Evolutionary conservation across 768 basidiomycete species (phyloP).

Genomic region (Pleurotus tuber-regium): DNA sequence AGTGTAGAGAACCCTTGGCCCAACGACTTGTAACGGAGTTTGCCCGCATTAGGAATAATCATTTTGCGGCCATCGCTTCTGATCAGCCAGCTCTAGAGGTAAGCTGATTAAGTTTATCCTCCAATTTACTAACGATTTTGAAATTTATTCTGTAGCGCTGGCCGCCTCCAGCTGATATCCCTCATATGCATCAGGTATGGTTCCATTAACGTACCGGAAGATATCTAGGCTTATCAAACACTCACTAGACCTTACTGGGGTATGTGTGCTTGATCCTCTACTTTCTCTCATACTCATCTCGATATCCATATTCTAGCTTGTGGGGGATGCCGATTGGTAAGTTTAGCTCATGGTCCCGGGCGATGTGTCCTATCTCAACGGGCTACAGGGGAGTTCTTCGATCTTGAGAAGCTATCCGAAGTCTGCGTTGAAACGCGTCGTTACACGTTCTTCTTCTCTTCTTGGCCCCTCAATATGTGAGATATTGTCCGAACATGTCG

Average conservation of each 20-base stretch:
- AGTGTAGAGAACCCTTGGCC: slow-evolving; percentile 13
- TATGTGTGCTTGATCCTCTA: slow-evolving; percentile 35
- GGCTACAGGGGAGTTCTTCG: slow-evolving; percentile 64
- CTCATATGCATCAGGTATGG: slow-evolving; percentile 55
- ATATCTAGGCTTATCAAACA: slow-evolving; percentile 3
- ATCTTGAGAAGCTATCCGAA: slow-evolving; percentile 60
- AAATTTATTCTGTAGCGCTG: slow-evolving; percentile 43
- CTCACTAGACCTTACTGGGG: slow-evolving; percentile 57
- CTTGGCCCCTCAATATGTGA: slow-evolving; percentile 73
- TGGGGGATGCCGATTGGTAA: slow-evolving; percentile 76
- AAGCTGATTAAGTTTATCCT: too few relatives aligned
- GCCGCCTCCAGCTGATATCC: slow-evolving; percentile 44
- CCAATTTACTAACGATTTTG: too few relatives aligned
- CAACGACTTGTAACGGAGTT: not conserved
- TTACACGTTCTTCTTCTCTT: slow-evolving; percentile 76
- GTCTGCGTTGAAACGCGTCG: slow-evolving; percentile 54
- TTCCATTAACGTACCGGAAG: not conserved
- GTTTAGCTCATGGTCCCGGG: slow-evolving; percentile 10
- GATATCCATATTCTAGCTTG: slow-evolving; percentile 33
- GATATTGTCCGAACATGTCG: slow-evolving; percentile 19
- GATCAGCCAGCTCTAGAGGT: slow-evolving; percentile 70
- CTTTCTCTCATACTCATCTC: too few relatives aligned
- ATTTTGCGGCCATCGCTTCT: slow-evolving; percentile 67
- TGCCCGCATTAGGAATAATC: slow-evolving; percentile 54
- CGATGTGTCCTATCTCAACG: not conserved